Percentiles rank a stretch among this genome's conserved stretches.
Conservation (phyloP, 2,329 filamentous ascomycete species). For the Endothia cerciana region DNA sequence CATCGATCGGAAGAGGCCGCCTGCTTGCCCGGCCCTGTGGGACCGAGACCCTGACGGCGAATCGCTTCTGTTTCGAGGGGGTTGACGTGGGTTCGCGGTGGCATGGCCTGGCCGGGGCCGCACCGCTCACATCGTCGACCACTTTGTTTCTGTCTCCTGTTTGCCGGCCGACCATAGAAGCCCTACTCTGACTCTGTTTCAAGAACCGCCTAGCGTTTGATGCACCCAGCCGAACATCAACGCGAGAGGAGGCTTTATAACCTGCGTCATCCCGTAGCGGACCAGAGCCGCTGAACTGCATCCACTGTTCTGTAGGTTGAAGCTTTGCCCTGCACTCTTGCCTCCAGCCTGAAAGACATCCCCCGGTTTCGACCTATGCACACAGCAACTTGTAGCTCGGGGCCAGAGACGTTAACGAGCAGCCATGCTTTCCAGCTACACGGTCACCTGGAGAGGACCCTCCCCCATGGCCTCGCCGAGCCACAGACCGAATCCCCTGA, state of each 20-base stretch:
- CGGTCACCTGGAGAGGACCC: constrained; percentile 29
- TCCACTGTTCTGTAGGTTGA: constrained; percentile 5
- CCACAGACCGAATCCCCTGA: constrained; percentile 34
- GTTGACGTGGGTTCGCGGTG: constrained; percentile 1
- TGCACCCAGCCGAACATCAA: not conserved
- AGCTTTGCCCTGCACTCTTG: not conserved
- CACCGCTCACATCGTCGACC: constrained; percentile 6
- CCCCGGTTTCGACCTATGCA: not conserved
- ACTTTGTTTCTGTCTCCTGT: constrained; percentile 3
- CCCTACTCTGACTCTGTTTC: constrained; percentile 12
- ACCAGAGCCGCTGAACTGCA: not conserved
- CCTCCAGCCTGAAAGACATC: not conserved
- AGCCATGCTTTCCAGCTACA: constrained; percentile 37
- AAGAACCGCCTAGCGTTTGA: constrained; percentile 14
- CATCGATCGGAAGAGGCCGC: not conserved
- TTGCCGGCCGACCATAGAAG: not conserved
- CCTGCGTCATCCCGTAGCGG: constrained; percentile 5
- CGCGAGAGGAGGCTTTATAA: not conserved
- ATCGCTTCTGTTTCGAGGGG: constrained; percentile 4
- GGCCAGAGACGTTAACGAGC: constrained; percentile 26
- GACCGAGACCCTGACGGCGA: constrained; percentile 3
- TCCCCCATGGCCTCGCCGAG: constrained; percentile 23
- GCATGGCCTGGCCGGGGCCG: constrained; percentile 10
- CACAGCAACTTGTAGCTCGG: constrained; percentile 24
- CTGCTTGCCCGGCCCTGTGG: not conserved